Evolutionary conservation across 1,284 basidiomycete genomes (phyloP).

Genomic region (Rhizoctonia solani): DNA sequence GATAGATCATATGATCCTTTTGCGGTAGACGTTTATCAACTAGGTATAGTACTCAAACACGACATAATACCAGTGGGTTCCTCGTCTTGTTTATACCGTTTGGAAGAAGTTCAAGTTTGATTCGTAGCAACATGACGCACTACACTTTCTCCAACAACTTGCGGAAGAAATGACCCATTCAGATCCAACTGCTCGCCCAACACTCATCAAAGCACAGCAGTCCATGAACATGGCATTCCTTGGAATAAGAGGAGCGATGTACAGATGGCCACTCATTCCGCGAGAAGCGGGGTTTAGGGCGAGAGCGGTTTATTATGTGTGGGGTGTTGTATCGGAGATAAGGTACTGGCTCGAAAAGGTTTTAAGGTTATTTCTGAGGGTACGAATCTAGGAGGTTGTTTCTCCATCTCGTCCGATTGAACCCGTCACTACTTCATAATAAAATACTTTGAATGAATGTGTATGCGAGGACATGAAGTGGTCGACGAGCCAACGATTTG

Average conservation of each 20-base stretch:
- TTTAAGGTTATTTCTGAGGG: not conserved
- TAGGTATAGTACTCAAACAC: conserved; percentile 4
- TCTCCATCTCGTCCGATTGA: too few species aligned
- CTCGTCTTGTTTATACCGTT: not conserved
- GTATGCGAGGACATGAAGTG: too few species aligned
- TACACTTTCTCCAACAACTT: not conserved
- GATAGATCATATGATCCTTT: conserved; percentile 10
- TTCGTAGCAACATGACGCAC: not conserved
- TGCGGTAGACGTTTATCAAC: conserved; percentile 10
- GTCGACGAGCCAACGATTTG: too few species aligned
- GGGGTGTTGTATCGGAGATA: not conserved
- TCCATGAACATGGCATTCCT: not conserved
- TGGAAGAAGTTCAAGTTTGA: not conserved
- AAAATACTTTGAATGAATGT: too few species aligned
- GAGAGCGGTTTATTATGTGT: not conserved
- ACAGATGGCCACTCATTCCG: not conserved
- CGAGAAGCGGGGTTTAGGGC: not conserved
- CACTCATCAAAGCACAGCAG: not conserved
- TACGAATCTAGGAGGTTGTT: too few species aligned
- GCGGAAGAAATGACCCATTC: not conserved
- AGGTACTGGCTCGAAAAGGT: not conserved
- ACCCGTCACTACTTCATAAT: too few species aligned
- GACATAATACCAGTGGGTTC: conserved; percentile 18
- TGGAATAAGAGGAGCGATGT: not conserved
- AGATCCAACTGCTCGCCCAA: not conserved